phyloP scores from a whole-genome alignment of 305 asterid genomes.

The Fraxinus sp. region DNA sequence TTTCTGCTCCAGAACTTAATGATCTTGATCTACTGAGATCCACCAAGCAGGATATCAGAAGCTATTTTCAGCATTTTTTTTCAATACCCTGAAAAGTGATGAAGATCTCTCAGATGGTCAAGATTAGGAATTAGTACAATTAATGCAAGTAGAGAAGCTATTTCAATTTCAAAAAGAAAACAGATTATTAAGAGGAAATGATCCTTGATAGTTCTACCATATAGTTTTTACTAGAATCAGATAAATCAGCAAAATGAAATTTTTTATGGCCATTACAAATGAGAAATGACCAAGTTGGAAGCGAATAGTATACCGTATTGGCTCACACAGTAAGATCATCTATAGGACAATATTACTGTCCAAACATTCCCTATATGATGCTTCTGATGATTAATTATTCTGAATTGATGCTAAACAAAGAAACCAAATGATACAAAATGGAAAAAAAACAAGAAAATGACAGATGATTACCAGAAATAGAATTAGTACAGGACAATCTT shows the following conservation, averaged over 20 bases:
- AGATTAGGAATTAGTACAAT: background rate
- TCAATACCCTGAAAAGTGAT: background rate
- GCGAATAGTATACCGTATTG: background rate
- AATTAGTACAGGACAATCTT: background rate
- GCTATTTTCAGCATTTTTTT: background rate
- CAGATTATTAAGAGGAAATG: background rate
- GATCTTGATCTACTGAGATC: background rate
- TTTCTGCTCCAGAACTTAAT: background rate
- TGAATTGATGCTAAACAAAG: background rate
- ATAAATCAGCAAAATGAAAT: background rate
- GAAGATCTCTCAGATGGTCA: background rate
- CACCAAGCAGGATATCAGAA: background rate
- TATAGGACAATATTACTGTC: background rate
- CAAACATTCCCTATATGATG: background rate
- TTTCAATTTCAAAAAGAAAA: background rate
- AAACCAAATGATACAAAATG: background rate
- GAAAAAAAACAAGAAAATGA: background rate
- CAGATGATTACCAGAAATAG: constrained; percentile 15
- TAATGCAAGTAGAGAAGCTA: background rate
- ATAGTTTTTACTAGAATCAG: background rate
- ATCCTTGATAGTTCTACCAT: background rate
- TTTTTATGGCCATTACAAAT: background rate
- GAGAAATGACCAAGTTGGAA: background rate
- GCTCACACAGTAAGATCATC: background rate
- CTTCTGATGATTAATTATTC: background rate